Evolutionary conservation across 1,139 yeast species (phyloP).

Genomic region (Arxiozyma telluris): DNA sequence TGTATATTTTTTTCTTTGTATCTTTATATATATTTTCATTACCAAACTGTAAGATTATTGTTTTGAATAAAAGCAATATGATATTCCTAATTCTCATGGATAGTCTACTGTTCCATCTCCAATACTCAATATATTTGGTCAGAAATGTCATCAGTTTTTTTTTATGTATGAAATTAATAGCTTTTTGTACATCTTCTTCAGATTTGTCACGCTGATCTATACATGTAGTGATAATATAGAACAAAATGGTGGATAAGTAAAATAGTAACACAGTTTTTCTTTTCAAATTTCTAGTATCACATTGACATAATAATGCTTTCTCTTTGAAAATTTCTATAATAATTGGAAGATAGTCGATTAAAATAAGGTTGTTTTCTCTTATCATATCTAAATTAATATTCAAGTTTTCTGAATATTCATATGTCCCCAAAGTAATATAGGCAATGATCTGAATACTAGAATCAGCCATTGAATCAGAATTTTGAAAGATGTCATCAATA

Average conservation of each 20-base stretch:
- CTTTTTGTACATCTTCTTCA: constrained; percentile 2
- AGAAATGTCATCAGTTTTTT: constrained; percentile 39
- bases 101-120: constrained; percentile 49
- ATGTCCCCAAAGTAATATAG: constrained; percentile 25
- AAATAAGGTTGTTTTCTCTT: constrained; percentile 17
- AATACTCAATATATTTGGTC: constrained; percentile 47
- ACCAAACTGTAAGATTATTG: constrained; percentile 60
- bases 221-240: constrained; percentile 35
- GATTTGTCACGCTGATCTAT: constrained; percentile 21
- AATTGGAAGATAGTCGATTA: constrained; percentile 10
- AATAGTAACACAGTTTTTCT: constrained; percentile 28
- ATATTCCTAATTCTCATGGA: constrained; percentile 45
- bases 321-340: constrained; percentile 17
- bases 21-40: constrained; percentile 35
- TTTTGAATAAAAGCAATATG: constrained; percentile 48
- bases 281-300: constrained; percentile 15
- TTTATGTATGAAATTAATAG: constrained; percentile 20
- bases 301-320: constrained; percentile 23
- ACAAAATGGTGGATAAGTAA: constrained; percentile 45
- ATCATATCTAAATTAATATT: constrained; percentile 16
- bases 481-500: constrained; percentile 8
- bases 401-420: constrained; percentile 8
- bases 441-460: constrained; percentile 16
- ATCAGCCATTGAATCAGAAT: constrained; percentile 4
- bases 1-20: constrained; percentile 44